phyloP scores from a whole-genome alignment of 2,329 filamentous ascomycete genomes.

The Fusarium scirpi region DNA sequence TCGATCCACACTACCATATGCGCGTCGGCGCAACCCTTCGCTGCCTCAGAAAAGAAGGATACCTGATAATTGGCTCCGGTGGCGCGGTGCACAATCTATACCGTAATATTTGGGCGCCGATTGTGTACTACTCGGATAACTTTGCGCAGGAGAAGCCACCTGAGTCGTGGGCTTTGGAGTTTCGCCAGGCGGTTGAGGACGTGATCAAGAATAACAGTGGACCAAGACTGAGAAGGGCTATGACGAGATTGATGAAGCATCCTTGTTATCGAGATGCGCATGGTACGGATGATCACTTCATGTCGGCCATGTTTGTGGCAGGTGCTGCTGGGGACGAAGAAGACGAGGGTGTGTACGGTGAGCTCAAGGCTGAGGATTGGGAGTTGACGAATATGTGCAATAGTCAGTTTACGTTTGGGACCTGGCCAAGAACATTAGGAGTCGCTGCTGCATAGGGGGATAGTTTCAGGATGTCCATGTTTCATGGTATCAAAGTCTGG shows the following conservation, averaged over 20 bases:
- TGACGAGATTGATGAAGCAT: conserved; percentile 76
- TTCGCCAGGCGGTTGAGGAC: conserved; percentile 73
- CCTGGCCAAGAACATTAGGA: conserved; percentile 26
- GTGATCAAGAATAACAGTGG: conserved; percentile 58
- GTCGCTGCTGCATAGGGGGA: neutral
- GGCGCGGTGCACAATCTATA: conserved; percentile 79
- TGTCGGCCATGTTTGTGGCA: conserved; percentile 72
- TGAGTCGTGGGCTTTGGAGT: conserved; percentile 68
- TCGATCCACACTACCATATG: conserved; percentile 45
- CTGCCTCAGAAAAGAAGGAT: conserved; percentile 14
- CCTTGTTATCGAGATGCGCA: conserved; percentile 74
- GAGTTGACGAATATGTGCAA: conserved; percentile 75
- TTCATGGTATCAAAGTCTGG: no score
- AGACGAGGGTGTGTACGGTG: conserved; percentile 57
- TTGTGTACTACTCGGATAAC: conserved; percentile 57
- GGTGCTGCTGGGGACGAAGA: conserved; percentile 64
- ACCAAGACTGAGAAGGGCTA: conserved; percentile 63
- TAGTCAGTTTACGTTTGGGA: conserved; percentile 67
- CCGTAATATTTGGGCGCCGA: conserved; percentile 73
- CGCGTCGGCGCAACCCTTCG: conserved; percentile 36
- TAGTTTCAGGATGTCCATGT: neutral
- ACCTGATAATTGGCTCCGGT: conserved; percentile 68
- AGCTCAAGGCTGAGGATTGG: conserved; percentile 71
- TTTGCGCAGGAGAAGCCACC: conserved; percentile 39
- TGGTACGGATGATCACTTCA: conserved; percentile 77